Percentiles rank a stretch among this genome's conserved stretches.
Evolutionary conservation across 306 rosid genomes (phyloP).

Genomic region (Begonia loranthoides): DNA sequence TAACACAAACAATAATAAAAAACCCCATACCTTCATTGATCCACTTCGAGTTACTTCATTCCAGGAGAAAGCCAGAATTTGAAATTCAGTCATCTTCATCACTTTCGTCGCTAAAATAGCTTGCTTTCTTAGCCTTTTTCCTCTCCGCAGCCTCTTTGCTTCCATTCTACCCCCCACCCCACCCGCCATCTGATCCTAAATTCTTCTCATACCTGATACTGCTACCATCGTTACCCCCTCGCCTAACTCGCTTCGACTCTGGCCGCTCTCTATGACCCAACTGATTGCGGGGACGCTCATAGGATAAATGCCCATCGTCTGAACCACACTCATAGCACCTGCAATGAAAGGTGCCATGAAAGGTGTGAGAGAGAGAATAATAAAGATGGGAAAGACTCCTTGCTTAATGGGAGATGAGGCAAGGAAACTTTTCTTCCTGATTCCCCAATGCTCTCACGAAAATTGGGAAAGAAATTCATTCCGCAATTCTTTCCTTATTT

Average conservation of each 20-base stretch:
- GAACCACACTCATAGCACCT: slow-evolving; percentile 81
- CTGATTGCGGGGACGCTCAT: slow-evolving; percentile 67
- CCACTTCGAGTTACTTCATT: background rate
- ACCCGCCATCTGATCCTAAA: slow-evolving; percentile 21
- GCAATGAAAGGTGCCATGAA: too few species aligned
- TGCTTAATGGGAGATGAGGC: too few species aligned
- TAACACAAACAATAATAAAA: background rate
- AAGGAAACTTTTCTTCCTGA: too few species aligned
- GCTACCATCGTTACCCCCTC: too few species aligned
- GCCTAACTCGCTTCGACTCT: slow-evolving; percentile 20
- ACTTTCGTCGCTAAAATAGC: slow-evolving; percentile 86
- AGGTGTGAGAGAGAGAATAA: too few species aligned
- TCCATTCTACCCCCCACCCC: slow-evolving; percentile 22
- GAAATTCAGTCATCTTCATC: slow-evolving; percentile 36
- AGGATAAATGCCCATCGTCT: slow-evolving; percentile 52
- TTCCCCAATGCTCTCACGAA: too few species aligned
- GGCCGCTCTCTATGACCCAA: slow-evolving; percentile 69
- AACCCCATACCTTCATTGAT: slow-evolving; percentile 16
- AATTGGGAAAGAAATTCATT: too few species aligned
- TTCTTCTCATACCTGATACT: slow-evolving; percentile 10
- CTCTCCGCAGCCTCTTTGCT: slow-evolving; percentile 18
- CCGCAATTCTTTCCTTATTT: too few species aligned
- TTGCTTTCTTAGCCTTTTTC: slow-evolving; percentile 47
- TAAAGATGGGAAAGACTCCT: too few species aligned
- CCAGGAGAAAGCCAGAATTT: background rate